Conservation (phyloP, 176 grass and related monocot species). For the Musa troglodytarum region DNA sequence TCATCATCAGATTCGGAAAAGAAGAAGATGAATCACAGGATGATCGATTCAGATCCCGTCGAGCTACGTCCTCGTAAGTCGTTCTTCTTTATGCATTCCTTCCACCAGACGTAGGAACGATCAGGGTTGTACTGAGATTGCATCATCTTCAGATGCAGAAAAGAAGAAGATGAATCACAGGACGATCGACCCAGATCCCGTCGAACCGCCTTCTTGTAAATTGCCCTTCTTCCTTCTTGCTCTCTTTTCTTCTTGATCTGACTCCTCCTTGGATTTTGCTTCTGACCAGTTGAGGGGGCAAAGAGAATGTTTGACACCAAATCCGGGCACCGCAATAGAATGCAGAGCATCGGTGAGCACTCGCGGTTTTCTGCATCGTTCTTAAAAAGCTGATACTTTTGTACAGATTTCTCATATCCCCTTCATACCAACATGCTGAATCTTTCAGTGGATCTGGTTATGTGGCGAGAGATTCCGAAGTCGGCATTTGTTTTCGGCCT, state of each 20-base stretch:
- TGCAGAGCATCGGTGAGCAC: slow-evolving; percentile 81
- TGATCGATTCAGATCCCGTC: too few species aligned
- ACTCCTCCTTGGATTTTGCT: not conserved
- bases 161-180: not conserved
- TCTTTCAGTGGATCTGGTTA: slow-evolving; percentile 81
- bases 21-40: too few species aligned
- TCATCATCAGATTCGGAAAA: too few species aligned
- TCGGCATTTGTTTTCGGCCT: slow-evolving; percentile 87
- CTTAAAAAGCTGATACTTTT: not conserved
- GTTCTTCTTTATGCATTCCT: too few species aligned
- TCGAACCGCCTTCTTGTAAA: not conserved
- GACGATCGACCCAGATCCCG: not conserved
- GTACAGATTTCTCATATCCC: not conserved
- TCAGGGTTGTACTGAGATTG: slow-evolving; percentile 9
- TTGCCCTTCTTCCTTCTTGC: not conserved
- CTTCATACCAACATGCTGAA: not conserved
- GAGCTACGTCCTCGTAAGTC: too few species aligned
- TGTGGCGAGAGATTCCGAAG: slow-evolving; percentile 96
- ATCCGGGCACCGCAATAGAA: slow-evolving; percentile 38
- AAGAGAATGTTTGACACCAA: slow-evolving; percentile 27
- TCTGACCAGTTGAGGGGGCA: not conserved
- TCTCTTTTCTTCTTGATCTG: not conserved
- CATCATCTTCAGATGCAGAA: not conserved
- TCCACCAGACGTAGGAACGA: too few species aligned
- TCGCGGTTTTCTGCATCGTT: not conserved